phyloP scores from a whole-genome alignment of 768 basidiomycete genomes.

The Pholiota conissans region DNA sequence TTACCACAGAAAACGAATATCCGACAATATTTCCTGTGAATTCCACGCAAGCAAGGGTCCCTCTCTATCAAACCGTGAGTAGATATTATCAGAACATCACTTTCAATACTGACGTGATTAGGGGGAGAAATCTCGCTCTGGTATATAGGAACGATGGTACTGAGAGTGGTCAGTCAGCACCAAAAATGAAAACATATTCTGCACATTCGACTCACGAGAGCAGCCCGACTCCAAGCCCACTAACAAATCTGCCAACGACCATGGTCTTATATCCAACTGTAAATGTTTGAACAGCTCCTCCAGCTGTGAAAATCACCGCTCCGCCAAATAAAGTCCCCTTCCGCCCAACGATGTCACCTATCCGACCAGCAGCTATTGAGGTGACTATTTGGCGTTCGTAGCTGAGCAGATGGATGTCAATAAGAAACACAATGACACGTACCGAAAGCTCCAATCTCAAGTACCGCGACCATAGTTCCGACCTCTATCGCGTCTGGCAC shows the following conservation, averaged over 20 bases:
- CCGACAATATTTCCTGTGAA: constrained; percentile 92
- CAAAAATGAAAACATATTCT: too few relatives aligned
- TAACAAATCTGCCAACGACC: constrained; percentile 80
- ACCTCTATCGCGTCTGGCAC: constrained; percentile 72
- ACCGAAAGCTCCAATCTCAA: constrained; percentile 92
- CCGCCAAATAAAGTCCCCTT: constrained; percentile 85
- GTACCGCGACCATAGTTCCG: constrained; percentile 91
- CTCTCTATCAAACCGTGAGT: constrained; percentile 50
- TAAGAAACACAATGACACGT: constrained; percentile 18
- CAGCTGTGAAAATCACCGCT: constrained; percentile 80
- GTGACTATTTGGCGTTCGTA: constrained; percentile 53
- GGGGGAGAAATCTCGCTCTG: constrained; percentile 96
- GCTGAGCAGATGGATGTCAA: background rate
- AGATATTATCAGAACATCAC: background rate
- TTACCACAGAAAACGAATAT: constrained; percentile 85
- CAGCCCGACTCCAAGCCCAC: constrained; percentile 89
- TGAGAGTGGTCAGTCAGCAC: too few relatives aligned
- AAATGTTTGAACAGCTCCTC: constrained; percentile 84
- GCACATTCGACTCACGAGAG: constrained; percentile 65
- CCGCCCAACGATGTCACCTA: constrained; percentile 85
- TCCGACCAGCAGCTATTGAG: constrained; percentile 79
- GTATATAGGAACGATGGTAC: constrained; percentile 93
- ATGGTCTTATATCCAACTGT: constrained; percentile 77
- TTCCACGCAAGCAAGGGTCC: constrained; percentile 91
- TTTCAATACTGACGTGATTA: constrained; percentile 58